These are phyloP conservation scores for Licmophora abbreviata DNA, from an alignment of 108 stramenopile genomes.

Conservation along the genomic window DNA sequence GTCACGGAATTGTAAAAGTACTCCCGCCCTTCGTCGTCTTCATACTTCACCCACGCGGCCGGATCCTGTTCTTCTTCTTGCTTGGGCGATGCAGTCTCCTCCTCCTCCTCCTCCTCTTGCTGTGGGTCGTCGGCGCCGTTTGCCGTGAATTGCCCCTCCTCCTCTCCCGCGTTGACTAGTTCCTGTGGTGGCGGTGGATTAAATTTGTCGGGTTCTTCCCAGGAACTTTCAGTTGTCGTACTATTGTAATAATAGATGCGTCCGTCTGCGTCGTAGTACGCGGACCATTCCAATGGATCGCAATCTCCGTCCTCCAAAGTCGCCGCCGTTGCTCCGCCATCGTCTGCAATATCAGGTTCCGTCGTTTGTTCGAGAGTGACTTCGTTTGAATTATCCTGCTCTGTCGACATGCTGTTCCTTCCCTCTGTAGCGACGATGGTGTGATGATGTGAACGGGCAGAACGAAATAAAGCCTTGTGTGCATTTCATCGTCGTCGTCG, in stretches of 20 bases:
- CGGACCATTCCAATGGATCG: too few species aligned
- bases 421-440: too few species aligned
- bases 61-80: neutral
- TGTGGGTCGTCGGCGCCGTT: neutral
- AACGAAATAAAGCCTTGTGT: too few species aligned
- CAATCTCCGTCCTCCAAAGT: too few species aligned
- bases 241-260: conserved; percentile 62
- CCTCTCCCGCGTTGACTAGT: neutral
- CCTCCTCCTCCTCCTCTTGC: conserved; percentile 10
- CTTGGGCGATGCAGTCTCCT: conserved; percentile 3
- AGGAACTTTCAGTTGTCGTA: conserved; percentile 48
- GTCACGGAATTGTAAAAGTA: conserved; percentile 64
- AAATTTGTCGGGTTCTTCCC: conserved; percentile 57
- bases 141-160: neutral
- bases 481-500: too few species aligned
- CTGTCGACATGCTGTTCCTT: too few species aligned
- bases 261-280: conserved; percentile 44
- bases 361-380: too few species aligned
- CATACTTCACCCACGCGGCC: conserved; percentile 26
- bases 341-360: too few species aligned
- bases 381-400: too few species aligned
- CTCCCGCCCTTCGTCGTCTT: conserved; percentile 41
- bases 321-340: too few species aligned
- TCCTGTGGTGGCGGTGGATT: conserved; percentile 14
- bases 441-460: too few species aligned